phyloP scores from a whole-genome alignment of 768 basidiomycete species.

The Leccinum subgranulosum region DNA sequence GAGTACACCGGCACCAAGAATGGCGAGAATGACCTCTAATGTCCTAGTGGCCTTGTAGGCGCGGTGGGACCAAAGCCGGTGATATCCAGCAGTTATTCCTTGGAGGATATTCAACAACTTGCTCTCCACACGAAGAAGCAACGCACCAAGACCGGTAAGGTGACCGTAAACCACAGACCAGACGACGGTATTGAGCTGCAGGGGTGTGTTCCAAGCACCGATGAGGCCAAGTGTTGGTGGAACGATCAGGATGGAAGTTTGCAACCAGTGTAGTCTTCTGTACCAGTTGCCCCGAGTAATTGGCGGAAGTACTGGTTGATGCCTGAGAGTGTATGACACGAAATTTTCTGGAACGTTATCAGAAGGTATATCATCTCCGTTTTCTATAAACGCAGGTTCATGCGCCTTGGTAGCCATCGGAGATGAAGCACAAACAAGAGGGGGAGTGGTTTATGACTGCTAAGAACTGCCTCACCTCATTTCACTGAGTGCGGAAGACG shows the following conservation, averaged over 20 bases:
- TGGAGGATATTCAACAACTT: background rate
- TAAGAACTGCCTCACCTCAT: no score
- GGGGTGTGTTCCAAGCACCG: slow-evolving; percentile 1
- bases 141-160: slow-evolving; percentile 71
- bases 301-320: slow-evolving; percentile 5
- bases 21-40: slow-evolving; percentile 78
- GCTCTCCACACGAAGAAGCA: background rate
- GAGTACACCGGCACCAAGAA: slow-evolving; percentile 84
- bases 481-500: no score
- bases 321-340: slow-evolving; percentile 8
- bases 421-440: background rate
- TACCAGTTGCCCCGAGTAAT: slow-evolving; percentile 14
- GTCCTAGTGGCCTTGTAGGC: slow-evolving; percentile 85
- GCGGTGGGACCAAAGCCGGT: slow-evolving; percentile 92
- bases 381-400: background rate
- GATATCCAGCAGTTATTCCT: slow-evolving; percentile 89
- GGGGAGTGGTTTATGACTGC: no score
- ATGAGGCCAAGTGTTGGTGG: slow-evolving; percentile 5
- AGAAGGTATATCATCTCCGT: slow-evolving; percentile 6
- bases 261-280: slow-evolving; percentile 6
- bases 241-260: slow-evolving; percentile 4
- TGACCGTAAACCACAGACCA: slow-evolving; percentile 43
- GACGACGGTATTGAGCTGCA: background rate
- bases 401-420: background rate
- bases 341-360: slow-evolving; percentile 5